phyloP scores from a whole-genome alignment of 768 basidiomycete genomes.

The Mycena maculata region DNA sequence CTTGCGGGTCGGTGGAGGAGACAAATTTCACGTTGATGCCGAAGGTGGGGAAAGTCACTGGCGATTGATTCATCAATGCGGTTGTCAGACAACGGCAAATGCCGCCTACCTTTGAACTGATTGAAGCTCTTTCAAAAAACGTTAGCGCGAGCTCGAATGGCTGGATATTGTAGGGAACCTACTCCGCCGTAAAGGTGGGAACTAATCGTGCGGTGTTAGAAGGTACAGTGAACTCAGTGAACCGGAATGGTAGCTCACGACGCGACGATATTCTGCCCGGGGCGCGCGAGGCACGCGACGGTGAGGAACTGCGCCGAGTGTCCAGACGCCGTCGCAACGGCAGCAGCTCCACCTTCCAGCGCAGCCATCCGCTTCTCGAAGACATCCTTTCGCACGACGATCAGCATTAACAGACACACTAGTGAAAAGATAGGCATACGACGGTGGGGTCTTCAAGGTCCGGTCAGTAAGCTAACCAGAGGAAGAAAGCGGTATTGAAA shows the following conservation, averaged over 20 bases:
- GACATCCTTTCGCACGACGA: slow-evolving; percentile 61
- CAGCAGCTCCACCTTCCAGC: slow-evolving; percentile 83
- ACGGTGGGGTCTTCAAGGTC: not conserved
- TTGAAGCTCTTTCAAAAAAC: slow-evolving; percentile 67
- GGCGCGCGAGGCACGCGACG: slow-evolving; percentile 66
- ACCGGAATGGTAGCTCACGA: slow-evolving; percentile 55
- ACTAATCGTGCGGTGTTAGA: slow-evolving; percentile 42
- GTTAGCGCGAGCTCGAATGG: not conserved
- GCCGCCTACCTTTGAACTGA: slow-evolving; percentile 67
- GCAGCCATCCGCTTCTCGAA: slow-evolving; percentile 85
- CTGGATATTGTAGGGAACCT: slow-evolving; percentile 32
- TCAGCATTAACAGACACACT: not conserved
- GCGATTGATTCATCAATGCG: not conserved
- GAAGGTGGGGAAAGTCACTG: slow-evolving; percentile 76
- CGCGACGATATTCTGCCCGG: slow-evolving; percentile 84
- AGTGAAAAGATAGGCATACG: slow-evolving; percentile 1
- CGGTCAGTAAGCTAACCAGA: not conserved
- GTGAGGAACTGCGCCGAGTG: slow-evolving; percentile 84
- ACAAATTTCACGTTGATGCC: slow-evolving; percentile 77
- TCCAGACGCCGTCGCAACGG: slow-evolving; percentile 79
- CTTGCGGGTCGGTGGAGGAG: slow-evolving; percentile 62
- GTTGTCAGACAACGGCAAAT: slow-evolving; percentile 23
- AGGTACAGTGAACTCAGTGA: not conserved
- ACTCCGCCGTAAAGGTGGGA: slow-evolving; percentile 78
- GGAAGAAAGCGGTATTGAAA: not conserved